Evolutionary conservation across 1,139 yeast genomes (phyloP).

Genomic region (Hanseniaspora sp.): DNA sequence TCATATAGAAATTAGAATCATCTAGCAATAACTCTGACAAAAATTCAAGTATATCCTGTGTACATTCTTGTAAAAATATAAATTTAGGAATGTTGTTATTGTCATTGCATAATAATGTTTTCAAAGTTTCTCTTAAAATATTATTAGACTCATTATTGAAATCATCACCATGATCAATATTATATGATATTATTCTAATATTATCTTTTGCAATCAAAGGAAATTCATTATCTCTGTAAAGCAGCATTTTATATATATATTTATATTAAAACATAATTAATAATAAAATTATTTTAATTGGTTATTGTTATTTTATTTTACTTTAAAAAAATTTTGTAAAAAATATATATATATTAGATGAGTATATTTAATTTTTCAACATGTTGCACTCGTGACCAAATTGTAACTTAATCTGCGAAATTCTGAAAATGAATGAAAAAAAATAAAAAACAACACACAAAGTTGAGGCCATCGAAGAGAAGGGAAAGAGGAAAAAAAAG

Average conservation of each 20-base stretch:
- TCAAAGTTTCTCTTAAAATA: not conserved
- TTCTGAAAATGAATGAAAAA: too few relatives aligned
- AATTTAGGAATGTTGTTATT: not conserved
- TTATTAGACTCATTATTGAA: not conserved
- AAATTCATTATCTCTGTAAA: not conserved
- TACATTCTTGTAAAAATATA: conserved; percentile 10
- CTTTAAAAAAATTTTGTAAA: too few relatives aligned
- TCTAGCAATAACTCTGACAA: not conserved
- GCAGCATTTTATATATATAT: not conserved
- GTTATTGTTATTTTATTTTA: too few relatives aligned
- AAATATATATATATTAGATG: too few relatives aligned
- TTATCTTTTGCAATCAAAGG: not conserved
- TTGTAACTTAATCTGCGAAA: too few relatives aligned
- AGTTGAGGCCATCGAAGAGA: too few relatives aligned
- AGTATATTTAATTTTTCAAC: too few relatives aligned
- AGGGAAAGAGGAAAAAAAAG: too few relatives aligned
- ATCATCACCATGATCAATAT: conserved; percentile 8
- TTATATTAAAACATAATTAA: not conserved
- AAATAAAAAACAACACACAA: too few relatives aligned
- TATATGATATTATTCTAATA: not conserved
- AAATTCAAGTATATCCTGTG: conserved; percentile 2
- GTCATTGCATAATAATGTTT: not conserved
- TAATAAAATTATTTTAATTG: not conserved
- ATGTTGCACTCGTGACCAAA: too few relatives aligned
- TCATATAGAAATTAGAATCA: not conserved